Conservation (phyloP, 768 basidiomycete genomes). For the Xerocomus spinulosus region DNA sequence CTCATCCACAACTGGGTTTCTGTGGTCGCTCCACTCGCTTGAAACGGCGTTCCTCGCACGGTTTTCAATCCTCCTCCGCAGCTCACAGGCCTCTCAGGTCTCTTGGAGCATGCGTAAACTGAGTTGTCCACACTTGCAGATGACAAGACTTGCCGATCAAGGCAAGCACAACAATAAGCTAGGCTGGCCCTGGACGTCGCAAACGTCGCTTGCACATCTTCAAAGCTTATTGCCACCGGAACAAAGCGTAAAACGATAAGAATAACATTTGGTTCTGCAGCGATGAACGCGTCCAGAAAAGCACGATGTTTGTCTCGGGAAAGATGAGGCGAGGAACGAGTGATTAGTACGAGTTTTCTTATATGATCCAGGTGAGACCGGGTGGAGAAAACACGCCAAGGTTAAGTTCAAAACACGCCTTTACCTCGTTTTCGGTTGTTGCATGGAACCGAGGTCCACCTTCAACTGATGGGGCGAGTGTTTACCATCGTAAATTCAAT, state of each 20-base stretch:
- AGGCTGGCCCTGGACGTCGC: slow-evolving; percentile 1
- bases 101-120: not conserved
- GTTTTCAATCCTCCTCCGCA: not conserved
- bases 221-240: slow-evolving; percentile 19
- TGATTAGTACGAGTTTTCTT: slow-evolving; percentile 7
- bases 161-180: not conserved
- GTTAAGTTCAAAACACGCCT: slow-evolving; percentile 21
- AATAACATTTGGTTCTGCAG: not conserved
- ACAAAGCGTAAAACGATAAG: slow-evolving; percentile 3
- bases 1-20: no score
- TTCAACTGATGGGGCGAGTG: not conserved
- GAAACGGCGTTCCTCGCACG: not conserved
- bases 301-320: not conserved
- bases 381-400: not conserved
- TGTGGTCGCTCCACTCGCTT: not conserved
- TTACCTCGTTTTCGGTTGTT: slow-evolving; percentile 23
- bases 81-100: not conserved
- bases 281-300: not conserved
- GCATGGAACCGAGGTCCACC: slow-evolving; percentile 10
- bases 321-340: no score
- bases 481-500: not conserved
- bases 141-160: not conserved
- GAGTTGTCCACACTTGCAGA: not conserved
- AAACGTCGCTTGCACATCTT: slow-evolving; percentile 5
- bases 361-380: not conserved